Conservation (phyloP, 768 basidiomycete species). For the Boletus reticulatus region DNA sequence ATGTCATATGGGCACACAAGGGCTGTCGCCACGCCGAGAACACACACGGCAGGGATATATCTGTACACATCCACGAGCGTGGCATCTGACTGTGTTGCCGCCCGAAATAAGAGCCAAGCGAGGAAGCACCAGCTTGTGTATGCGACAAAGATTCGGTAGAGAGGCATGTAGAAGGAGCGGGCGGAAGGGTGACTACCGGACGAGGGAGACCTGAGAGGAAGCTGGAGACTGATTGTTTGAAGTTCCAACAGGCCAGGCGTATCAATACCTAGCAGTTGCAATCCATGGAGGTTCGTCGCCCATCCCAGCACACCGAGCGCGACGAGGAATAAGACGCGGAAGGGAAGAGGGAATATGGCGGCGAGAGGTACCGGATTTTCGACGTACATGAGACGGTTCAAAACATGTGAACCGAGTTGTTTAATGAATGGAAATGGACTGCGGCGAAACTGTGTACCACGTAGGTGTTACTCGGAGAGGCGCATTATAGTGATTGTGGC, state of each 20-base stretch:
- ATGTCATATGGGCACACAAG: conserved; percentile 69
- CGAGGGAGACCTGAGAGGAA: conserved; percentile 22
- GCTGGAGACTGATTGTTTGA: conserved; percentile 6
- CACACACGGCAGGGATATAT: conserved; percentile 69
- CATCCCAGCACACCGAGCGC: conserved; percentile 84
- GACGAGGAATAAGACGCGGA: conserved; percentile 79
- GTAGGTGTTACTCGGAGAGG: neutral
- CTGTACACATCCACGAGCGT: conserved; percentile 71
- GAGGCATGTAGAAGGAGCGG: conserved; percentile 47
- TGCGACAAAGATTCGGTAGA: conserved; percentile 64
- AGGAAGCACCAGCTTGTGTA: conserved; percentile 61
- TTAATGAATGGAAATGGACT: neutral
- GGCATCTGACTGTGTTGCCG: conserved; percentile 54
- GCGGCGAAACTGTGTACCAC: neutral
- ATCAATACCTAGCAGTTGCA: conserved; percentile 74
- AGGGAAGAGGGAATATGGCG: conserved; percentile 81
- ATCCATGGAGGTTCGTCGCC: conserved; percentile 90
- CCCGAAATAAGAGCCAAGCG: conserved; percentile 70
- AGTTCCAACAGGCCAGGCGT: conserved; percentile 69
- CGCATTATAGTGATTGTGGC: neutral
- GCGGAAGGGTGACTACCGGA: conserved; percentile 26
- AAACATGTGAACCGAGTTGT: neutral
- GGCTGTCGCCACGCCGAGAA: conserved; percentile 51
- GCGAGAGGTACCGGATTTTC: conserved; percentile 47
- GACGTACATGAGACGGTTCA: conserved; percentile 29